These are phyloP conservation scores for Rhodofomes roseus DNA, from an alignment of 1,284 basidiomycete genomes.

Conservation along the genomic window DNA sequence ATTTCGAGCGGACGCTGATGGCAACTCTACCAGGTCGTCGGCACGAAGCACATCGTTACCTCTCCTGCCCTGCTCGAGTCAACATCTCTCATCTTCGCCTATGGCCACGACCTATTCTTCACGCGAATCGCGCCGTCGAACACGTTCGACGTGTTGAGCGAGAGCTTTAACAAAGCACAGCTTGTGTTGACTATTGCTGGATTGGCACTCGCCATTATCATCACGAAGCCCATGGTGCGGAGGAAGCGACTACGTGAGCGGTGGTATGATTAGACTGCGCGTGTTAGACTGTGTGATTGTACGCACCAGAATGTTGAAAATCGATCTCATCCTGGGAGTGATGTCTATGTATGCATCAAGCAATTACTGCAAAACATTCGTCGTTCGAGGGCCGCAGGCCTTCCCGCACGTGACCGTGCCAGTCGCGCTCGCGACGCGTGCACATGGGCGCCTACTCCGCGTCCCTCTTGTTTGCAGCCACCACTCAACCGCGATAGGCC, in stretches of 20 bases:
- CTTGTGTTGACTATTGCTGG: slow-evolving; percentile 81
- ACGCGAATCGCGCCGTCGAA: slow-evolving; percentile 83
- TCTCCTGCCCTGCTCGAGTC: slow-evolving; percentile 88
- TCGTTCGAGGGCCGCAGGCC: too few species aligned
- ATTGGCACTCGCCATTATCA: slow-evolving; percentile 67
- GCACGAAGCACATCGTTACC: slow-evolving; percentile 62
- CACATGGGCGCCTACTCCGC: not conserved
- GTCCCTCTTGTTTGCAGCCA: not conserved
- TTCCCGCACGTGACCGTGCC: not conserved
- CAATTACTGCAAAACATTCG: too few species aligned
- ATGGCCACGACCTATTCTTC: slow-evolving; percentile 86
- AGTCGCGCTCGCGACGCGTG: not conserved
- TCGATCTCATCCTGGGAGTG: too few species aligned
- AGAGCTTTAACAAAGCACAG: slow-evolving; percentile 92
- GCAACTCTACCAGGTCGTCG: slow-evolving; percentile 50
- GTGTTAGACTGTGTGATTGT: not conserved
- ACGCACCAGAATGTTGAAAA: not conserved
- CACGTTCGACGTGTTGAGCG: slow-evolving; percentile 91
- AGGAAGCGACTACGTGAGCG: slow-evolving; percentile 60
- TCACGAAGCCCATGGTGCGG: slow-evolving; percentile 74
- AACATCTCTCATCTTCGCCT: slow-evolving; percentile 84
- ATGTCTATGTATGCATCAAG: too few species aligned
- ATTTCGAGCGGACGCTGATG: not conserved
- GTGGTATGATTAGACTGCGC: slow-evolving; percentile 46
- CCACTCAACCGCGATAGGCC: not conserved